Percentiles rank a stretch among this genome's conserved stretches.
Evolutionary conservation across 306 rosid genomes (phyloP).

Genomic region (Cyamopsis tetragonoloba): DNA sequence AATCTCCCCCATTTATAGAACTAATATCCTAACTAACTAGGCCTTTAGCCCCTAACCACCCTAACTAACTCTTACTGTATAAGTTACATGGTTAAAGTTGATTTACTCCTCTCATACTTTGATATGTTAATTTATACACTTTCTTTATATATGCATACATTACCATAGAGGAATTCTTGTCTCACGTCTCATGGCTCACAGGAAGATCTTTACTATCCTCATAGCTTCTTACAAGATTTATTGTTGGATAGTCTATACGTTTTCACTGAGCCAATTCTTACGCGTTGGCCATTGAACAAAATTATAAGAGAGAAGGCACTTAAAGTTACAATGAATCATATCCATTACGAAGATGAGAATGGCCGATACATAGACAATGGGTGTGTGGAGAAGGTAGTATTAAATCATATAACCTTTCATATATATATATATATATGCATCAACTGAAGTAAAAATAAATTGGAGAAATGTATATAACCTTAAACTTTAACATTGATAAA

Average conservation of each 20-base stretch:
- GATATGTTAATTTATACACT: not conserved
- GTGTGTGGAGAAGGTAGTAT: conserved; percentile 53
- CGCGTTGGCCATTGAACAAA: conserved; percentile 61
- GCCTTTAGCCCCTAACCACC: too few species aligned
- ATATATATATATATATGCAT: not conserved
- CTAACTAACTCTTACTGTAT: too few species aligned
- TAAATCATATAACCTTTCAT: not conserved
- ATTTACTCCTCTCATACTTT: too few species aligned
- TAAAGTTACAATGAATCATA: conserved; percentile 50
- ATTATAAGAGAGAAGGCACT: conserved; percentile 50
- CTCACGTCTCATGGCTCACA: not conserved
- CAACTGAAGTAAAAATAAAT: not conserved
- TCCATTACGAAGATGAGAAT: conserved; percentile 68
- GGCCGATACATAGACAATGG: conserved; percentile 56
- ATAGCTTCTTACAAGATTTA: conserved; percentile 49
- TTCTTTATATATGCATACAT: not conserved
- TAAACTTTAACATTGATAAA: too few species aligned
- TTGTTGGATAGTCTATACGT: conserved; percentile 62
- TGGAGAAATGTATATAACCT: too few species aligned
- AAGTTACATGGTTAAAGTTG: too few species aligned
- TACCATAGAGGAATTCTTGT: not conserved
- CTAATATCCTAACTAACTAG: too few species aligned
- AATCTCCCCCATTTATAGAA: too few species aligned
- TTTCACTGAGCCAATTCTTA: conserved; percentile 50
- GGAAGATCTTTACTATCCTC: conserved; percentile 60